Conservation (phyloP, 257 asterid species). For the Leptodermis oblonga region DNA sequence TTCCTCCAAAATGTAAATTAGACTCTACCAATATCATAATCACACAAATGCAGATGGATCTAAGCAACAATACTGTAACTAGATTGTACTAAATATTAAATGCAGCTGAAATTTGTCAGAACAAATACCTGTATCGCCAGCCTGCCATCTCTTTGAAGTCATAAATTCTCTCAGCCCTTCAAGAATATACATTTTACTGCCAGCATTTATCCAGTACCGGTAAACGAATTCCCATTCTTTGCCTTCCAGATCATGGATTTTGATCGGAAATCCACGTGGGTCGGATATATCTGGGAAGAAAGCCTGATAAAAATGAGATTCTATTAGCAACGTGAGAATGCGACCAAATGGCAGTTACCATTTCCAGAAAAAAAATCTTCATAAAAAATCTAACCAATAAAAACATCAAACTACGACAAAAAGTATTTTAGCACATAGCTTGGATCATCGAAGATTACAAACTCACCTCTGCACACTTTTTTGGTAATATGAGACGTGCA, state of each 20-base stretch:
- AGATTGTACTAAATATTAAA: background rate
- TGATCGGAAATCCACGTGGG: slow-evolving; percentile 43
- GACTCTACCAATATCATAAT: background rate
- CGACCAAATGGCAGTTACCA: background rate
- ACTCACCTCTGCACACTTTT: slow-evolving; percentile 67
- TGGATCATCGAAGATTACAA: slow-evolving; percentile 3
- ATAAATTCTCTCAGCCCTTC: slow-evolving; percentile 71
- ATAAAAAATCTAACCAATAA: background rate
- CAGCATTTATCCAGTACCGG: slow-evolving; percentile 53
- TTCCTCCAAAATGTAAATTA: background rate
- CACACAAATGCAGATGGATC: background rate
- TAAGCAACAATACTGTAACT: background rate
- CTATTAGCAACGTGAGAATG: background rate
- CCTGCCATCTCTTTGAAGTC: slow-evolving; percentile 57
- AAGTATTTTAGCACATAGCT: background rate
- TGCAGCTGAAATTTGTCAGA: background rate
- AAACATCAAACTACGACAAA: background rate
- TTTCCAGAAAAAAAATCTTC: slow-evolving; percentile 6
- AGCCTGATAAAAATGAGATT: slow-evolving; percentile 34
- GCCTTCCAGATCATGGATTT: slow-evolving; percentile 63
- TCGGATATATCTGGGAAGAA: slow-evolving; percentile 62
- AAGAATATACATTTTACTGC: slow-evolving; percentile 53
- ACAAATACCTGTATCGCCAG: slow-evolving; percentile 63
- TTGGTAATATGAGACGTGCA: slow-evolving; percentile 61
- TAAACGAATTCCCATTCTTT: slow-evolving; percentile 57